Evolutionary conservation across 2,329 filamentous ascomycete species (phyloP), one percentile per base, ranked within the genome.

Genomic region (Penicillium sp.): DNA sequence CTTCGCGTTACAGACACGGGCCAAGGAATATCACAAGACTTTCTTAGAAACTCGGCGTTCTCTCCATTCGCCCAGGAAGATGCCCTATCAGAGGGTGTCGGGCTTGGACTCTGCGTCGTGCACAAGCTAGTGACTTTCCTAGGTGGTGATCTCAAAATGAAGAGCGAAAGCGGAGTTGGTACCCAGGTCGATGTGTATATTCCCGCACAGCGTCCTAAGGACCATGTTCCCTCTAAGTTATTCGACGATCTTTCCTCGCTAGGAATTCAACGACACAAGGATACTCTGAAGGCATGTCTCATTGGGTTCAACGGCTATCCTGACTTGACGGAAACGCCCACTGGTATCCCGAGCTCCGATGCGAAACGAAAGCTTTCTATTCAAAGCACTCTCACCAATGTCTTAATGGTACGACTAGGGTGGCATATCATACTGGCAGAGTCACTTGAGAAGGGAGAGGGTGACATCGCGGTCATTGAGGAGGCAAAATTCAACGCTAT

Each of bases 11-110:
- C 75, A 0, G 87, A 90, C 60, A 86, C 86, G 0, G 87, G 87
- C 1, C 78, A 78, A 25, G 87, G 87, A 0, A 90, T 90, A 21
- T 78, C 79, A 0, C 72, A 80, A 0, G 81, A 87, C 1, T 90
- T 83, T 61, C 73, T 89, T 1, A 75, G 78, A 27, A 79, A 83
- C 17, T 78, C 79, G 7, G 70, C 89, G 0, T 89, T 86, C 65
- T 80, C 79, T 0, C 83, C 86, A 0, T 89, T 89, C 59, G 73
- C 79, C 0, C 87, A 89, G 61, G 87, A 89, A 64, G 79, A 86
- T 36, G 67, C 75, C 0, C 69, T 89, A 0, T 76, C 81, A 0
- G 79, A 83, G 0, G 87, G 88, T 0, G 83, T 84, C 0, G 87
- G 88, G 0, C 75, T 90, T 0, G 87, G 88, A 0, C 73, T 90